Conservation (phyloP, 768 basidiomycete genomes). For the Cystofilobasidium ferigula region DNA sequence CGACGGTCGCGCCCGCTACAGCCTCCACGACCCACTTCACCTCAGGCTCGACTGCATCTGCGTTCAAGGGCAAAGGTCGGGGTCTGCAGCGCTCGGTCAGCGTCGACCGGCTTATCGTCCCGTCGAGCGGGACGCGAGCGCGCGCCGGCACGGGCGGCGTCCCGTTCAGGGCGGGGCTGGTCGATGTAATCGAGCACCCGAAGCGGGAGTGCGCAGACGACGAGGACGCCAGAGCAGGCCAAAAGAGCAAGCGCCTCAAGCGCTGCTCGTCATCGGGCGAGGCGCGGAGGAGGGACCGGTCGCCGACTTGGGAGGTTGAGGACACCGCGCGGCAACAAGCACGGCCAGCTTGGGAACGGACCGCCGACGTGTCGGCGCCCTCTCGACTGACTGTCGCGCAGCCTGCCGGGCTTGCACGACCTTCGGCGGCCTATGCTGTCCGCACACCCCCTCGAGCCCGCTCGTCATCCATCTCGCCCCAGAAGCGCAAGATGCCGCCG, state of each 20-base stretch:
- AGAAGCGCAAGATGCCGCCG: neutral
- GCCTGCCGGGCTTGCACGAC: no score
- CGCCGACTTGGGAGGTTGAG: neutral
- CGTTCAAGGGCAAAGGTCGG: neutral
- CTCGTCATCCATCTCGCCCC: neutral
- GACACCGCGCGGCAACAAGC: neutral
- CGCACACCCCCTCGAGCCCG: neutral
- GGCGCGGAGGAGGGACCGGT: neutral
- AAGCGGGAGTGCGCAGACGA: no score
- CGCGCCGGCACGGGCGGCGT: neutral
- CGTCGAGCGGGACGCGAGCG: neutral
- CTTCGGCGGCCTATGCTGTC: no score
- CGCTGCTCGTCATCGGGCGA: neutral
- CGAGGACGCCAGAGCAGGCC: no score
- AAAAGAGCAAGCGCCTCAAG: neutral
- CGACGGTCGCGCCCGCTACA: neutral
- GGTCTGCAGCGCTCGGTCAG: neutral
- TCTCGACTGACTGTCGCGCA: no score
- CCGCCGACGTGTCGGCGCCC: no score
- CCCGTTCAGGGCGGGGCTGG: neutral
- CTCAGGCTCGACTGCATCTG: neutral
- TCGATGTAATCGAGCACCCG: neutral
- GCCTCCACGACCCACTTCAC: neutral
- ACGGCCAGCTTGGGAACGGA: no score
- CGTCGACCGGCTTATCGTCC: neutral